Conservation (phyloP, 768 basidiomycete genomes). For the Postia placenta region DNA sequence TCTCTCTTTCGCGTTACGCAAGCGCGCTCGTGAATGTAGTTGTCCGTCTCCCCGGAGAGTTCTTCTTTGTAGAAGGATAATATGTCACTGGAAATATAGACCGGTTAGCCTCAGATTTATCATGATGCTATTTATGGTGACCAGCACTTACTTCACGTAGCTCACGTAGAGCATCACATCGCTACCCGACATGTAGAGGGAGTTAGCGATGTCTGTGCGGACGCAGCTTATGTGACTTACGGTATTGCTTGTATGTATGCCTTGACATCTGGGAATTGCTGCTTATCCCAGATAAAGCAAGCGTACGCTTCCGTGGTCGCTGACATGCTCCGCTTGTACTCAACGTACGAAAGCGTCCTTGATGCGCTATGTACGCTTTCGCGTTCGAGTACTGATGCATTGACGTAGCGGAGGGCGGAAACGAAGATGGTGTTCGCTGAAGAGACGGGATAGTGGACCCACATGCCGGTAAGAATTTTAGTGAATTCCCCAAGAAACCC, state of each 20-base stretch:
- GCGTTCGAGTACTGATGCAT: conserved; percentile 26
- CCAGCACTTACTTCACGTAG: conserved; percentile 1
- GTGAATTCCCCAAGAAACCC: conserved; percentile 27
- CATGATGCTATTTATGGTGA: neutral
- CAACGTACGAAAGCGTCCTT: conserved; percentile 19
- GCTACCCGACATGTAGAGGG: neutral
- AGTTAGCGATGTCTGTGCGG: too few relatives aligned
- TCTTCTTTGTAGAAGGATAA: conserved; percentile 18
- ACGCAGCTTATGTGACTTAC: conserved; percentile 7
- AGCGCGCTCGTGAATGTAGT: conserved; percentile 14
- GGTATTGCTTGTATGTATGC: conserved; percentile 37
- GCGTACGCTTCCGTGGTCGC: conserved; percentile 30
- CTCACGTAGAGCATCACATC: conserved; percentile 4
- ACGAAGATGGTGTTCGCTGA: conserved; percentile 30
- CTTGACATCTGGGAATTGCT: conserved; percentile 22
- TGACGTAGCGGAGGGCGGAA: conserved; percentile 29
- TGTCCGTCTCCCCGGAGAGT: conserved; percentile 10
- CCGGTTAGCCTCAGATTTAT: neutral
- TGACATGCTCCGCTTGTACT: conserved; percentile 22
- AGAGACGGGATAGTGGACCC: conserved; percentile 23
- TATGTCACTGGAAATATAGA: conserved; percentile 1
- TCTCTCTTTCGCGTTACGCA: neutral
- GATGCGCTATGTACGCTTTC: conserved; percentile 24
- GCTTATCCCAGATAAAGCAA: conserved; percentile 30
- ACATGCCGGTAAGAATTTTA: conserved; percentile 24